A percentile compares a stretch with the other conserved stretches of the same genome.
Evolutionary conservation across 768 basidiomycete genomes (phyloP).

Genomic region (Botryobasidium botryosum): DNA sequence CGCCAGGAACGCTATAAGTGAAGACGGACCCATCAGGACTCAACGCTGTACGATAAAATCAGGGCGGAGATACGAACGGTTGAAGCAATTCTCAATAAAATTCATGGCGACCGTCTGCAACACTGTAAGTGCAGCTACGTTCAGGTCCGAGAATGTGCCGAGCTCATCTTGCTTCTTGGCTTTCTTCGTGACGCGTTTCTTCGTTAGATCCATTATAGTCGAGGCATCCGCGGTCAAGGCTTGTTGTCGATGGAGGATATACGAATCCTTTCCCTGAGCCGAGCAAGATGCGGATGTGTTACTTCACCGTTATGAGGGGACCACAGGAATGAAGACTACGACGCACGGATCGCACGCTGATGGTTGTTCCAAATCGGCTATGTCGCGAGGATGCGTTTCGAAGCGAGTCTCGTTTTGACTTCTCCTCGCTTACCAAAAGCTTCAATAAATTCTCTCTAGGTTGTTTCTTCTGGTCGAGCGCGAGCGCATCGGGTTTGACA

Average conservation of each 20-base stretch:
- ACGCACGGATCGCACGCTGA: conserved; percentile 47
- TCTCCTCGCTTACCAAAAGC: conserved; percentile 63
- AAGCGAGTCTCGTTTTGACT: conserved; percentile 37
- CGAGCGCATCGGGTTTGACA: conserved; percentile 40
- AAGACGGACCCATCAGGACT: not conserved
- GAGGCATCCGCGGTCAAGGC: conserved; percentile 56
- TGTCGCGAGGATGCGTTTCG: conserved; percentile 59
- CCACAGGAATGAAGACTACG: not conserved
- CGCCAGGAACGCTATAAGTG: conserved; percentile 58
- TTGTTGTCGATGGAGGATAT: conserved; percentile 70
- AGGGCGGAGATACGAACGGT: conserved; percentile 38
- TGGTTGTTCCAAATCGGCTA: conserved; percentile 92
- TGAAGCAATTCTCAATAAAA: conserved; percentile 76
- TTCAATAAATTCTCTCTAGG: conserved; percentile 39
- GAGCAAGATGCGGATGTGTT: not conserved
- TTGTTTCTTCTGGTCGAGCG: conserved; percentile 41
- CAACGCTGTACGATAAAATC: not conserved
- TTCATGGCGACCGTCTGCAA: conserved; percentile 53
- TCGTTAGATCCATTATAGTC: conserved; percentile 51
- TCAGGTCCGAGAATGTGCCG: conserved; percentile 29
- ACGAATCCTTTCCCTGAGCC: conserved; percentile 22
- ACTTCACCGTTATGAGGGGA: not conserved
- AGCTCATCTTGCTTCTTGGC: conserved; percentile 46
- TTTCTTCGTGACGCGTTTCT: conserved; percentile 36
- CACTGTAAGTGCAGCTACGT: conserved; percentile 35